Conservation (phyloP, 257 asterid species). For the Solanum peruvianum region DNA sequence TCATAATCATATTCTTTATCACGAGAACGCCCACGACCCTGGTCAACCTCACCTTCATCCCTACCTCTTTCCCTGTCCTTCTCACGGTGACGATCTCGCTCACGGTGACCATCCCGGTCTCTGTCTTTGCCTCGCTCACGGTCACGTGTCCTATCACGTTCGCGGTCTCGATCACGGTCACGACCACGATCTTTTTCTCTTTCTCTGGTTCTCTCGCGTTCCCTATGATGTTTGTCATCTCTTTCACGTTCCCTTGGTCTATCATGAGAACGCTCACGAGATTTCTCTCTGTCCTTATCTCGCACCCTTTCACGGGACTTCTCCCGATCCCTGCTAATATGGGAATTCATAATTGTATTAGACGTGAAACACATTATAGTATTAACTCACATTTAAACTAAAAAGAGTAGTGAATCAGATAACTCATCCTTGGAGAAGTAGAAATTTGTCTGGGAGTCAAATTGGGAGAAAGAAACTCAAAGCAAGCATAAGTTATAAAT, state of each 20-base stretch:
- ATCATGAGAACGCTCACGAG: slow-evolving; percentile 78
- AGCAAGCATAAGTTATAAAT: neutral
- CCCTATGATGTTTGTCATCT: slow-evolving; percentile 83
- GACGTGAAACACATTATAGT: neutral
- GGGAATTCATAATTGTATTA: neutral
- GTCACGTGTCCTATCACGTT: slow-evolving; percentile 46
- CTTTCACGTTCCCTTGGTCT: slow-evolving; percentile 75
- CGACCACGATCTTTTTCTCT: slow-evolving; percentile 57
- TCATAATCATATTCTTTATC: slow-evolving; percentile 36
- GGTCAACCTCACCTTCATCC: slow-evolving; percentile 37
- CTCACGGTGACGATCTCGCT: slow-evolving; percentile 35
- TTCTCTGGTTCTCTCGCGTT: slow-evolving; percentile 67
- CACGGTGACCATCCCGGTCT: slow-evolving; percentile 23
- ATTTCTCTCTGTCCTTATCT: slow-evolving; percentile 57
- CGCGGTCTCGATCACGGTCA: slow-evolving; percentile 31
- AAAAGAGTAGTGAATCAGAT: neutral
- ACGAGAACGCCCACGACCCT: slow-evolving; percentile 46
- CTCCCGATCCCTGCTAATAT: slow-evolving; percentile 56
- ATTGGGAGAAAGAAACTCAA: neutral
- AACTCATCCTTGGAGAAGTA: neutral
- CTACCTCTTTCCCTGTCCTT: slow-evolving; percentile 38
- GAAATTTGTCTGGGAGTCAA: neutral
- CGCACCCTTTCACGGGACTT: slow-evolving; percentile 76
- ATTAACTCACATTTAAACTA: neutral
- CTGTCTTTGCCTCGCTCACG: slow-evolving; percentile 37